Evolutionary conservation across 2,329 filamentous ascomycete species (phyloP).

Genomic region (Aspergillus sp.): DNA sequence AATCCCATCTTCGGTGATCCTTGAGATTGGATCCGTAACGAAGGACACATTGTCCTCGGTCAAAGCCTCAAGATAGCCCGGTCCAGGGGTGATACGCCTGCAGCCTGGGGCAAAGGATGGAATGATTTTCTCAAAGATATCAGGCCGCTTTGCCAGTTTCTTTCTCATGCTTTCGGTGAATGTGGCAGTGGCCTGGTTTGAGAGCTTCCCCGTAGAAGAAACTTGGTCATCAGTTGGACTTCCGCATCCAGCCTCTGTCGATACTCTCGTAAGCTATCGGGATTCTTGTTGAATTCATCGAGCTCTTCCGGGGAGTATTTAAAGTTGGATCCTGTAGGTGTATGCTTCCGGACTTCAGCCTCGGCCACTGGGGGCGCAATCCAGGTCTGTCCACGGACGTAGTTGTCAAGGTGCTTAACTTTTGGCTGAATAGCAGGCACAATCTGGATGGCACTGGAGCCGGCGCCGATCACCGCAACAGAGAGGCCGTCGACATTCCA

Average conservation of each 20-base stretch:
- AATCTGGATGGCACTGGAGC: constrained; percentile 32
- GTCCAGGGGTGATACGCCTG: constrained; percentile 46
- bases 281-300: constrained; percentile 12
- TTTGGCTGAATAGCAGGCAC: constrained; percentile 13
- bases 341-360: constrained; percentile 13
- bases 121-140: constrained; percentile 9
- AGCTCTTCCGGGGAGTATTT: constrained; percentile 20
- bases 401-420: constrained; percentile 19
- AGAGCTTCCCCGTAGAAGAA: no score
- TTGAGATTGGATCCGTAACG: constrained; percentile 26
- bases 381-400: constrained; percentile 23
- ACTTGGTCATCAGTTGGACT: no score
- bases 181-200: no score
- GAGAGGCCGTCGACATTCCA: constrained; percentile 19
- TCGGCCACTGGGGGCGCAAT: constrained; percentile 14
- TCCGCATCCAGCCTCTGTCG: no score
- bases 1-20: constrained; percentile 27
- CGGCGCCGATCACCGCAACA: constrained; percentile 27
- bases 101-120: constrained; percentile 35
- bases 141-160: no score
- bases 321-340: no score
- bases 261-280: constrained; percentile 3
- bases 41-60: constrained; percentile 33
- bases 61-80: constrained; percentile 49
- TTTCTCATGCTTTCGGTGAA: constrained; percentile 4